Conservation (phyloP, 192 early-diverging fungal genomes). For the Umbelopsis ramanniana region DNA sequence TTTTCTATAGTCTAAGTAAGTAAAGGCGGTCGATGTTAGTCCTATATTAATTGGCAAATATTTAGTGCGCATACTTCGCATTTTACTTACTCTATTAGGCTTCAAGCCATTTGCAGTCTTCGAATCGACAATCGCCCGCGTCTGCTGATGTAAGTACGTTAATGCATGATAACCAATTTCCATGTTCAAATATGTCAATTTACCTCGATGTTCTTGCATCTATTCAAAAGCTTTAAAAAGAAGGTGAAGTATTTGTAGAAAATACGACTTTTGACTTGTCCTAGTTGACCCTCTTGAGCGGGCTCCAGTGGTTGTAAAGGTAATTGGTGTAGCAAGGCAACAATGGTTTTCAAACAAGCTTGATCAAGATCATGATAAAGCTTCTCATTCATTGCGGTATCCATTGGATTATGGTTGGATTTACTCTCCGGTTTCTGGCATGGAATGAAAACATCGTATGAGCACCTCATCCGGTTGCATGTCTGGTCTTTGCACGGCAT, state of each 20-base stretch:
- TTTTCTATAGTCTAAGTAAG: conserved; percentile 50
- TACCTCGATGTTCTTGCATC: conserved; percentile 60
- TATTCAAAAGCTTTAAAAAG: conserved; percentile 69
- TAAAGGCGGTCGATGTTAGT: background rate
- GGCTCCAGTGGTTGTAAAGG: conserved; percentile 66
- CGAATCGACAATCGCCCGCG: conserved; percentile 13
- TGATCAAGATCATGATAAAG: conserved; percentile 76
- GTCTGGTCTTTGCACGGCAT: background rate
- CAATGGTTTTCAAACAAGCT: conserved; percentile 74
- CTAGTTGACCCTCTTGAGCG: conserved; percentile 52
- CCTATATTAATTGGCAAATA: background rate
- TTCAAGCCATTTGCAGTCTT: conserved; percentile 8
- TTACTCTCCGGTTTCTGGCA: conserved; percentile 29
- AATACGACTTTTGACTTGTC: conserved; percentile 60
- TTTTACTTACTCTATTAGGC: background rate
- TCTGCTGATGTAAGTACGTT: background rate
- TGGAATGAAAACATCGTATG: background rate
- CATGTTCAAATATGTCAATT: background rate
- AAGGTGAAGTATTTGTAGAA: conserved; percentile 77
- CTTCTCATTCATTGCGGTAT: conserved; percentile 48
- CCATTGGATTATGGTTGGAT: background rate
- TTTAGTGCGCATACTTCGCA: background rate
- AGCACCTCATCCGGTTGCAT: background rate
- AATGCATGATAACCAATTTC: background rate
- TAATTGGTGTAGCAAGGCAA: conserved; percentile 64